A percentile compares a stretch with the other conserved stretches of the same genome.
Conservation (phyloP, 192 early-diverging fungal genomes). For the Linnemannia schmuckeri region DNA sequence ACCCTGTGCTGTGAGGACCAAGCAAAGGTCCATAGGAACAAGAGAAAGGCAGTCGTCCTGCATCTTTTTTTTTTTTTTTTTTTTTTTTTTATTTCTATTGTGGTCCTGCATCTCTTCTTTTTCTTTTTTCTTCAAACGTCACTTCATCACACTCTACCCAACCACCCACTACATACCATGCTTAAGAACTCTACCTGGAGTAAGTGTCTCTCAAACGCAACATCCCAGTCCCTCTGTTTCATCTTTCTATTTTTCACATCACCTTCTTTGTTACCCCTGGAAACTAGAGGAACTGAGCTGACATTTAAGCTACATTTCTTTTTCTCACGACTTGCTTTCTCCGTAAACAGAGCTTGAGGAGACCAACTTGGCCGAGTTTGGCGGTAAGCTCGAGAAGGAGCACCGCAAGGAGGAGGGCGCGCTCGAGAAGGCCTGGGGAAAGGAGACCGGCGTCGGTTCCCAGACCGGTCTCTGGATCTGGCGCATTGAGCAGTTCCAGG, state of each 20-base stretch:
- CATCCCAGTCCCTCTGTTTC: background rate
- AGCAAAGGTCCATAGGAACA: no score
- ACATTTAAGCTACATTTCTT: background rate
- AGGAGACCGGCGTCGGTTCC: conserved; percentile 60
- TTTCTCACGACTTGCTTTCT: conserved; percentile 7
- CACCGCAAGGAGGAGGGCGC: conserved; percentile 65
- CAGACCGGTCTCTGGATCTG: conserved; percentile 73
- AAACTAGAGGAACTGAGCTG: background rate
- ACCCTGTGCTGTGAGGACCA: no score
- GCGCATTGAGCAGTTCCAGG: conserved; percentile 84
- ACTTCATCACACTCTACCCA: background rate
- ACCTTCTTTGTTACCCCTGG: background rate
- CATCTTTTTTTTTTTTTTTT: background rate
- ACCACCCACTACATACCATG: conserved; percentile 16
- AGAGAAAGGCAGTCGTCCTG: background rate
- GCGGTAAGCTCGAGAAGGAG: conserved; percentile 70
- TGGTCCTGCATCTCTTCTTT: background rate
- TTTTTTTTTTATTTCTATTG: no score
- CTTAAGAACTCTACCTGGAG: conserved; percentile 58
- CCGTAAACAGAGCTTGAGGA: conserved; percentile 57
- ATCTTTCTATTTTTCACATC: background rate
- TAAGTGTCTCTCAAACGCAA: conserved; percentile 10
- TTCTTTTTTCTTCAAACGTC: background rate
- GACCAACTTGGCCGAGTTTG: conserved; percentile 72
- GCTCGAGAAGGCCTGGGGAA: conserved; percentile 71